Percentiles rank a stretch among this genome's conserved stretches.
phyloP scores from a whole-genome alignment of 176 grass and related monocot genomes.

The Oryza glumipatula region DNA sequence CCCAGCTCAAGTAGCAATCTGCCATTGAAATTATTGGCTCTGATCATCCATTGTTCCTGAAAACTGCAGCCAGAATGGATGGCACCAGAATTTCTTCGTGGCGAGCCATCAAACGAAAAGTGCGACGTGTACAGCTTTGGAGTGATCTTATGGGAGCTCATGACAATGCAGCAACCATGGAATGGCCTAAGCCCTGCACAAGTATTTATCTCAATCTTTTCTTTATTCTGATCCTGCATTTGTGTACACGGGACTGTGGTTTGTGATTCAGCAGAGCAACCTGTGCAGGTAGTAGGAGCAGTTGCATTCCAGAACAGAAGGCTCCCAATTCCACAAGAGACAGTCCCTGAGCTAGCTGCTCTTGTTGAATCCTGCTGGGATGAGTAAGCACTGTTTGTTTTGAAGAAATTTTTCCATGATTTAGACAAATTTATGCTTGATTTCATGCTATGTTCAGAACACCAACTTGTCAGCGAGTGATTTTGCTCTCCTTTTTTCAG shows the following conservation, averaged over 20 bases:
- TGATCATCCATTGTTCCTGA: not conserved
- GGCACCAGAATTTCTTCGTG: constrained; percentile 89
- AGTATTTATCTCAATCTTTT: constrained; percentile 37
- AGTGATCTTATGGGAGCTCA: constrained; percentile 90
- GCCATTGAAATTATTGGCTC: not conserved
- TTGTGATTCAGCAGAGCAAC: constrained; percentile 4
- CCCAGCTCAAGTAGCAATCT: not conserved
- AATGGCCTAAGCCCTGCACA: constrained; percentile 78
- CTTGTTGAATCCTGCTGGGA: constrained; percentile 91
- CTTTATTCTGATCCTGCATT: not conserved
- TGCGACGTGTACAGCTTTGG: constrained; percentile 93
- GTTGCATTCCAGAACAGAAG: constrained; percentile 96
- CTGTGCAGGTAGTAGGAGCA: constrained; percentile 79
- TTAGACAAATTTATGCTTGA: not conserved
- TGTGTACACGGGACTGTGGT: not conserved
- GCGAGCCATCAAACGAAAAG: constrained; percentile 89
- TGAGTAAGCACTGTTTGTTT: constrained; percentile 62
- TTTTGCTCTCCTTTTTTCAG: constrained; percentile 46
- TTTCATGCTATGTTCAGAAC: not conserved
- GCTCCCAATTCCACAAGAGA: constrained; percentile 66
- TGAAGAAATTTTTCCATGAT: not conserved
- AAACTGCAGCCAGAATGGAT: constrained; percentile 88
- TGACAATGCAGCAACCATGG: constrained; percentile 97
- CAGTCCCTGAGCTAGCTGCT: constrained; percentile 57
- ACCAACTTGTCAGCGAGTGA: not conserved